phyloP scores from a whole-genome alignment of 768 basidiomycete genomes.

The Mycena kentingensis region DNA sequence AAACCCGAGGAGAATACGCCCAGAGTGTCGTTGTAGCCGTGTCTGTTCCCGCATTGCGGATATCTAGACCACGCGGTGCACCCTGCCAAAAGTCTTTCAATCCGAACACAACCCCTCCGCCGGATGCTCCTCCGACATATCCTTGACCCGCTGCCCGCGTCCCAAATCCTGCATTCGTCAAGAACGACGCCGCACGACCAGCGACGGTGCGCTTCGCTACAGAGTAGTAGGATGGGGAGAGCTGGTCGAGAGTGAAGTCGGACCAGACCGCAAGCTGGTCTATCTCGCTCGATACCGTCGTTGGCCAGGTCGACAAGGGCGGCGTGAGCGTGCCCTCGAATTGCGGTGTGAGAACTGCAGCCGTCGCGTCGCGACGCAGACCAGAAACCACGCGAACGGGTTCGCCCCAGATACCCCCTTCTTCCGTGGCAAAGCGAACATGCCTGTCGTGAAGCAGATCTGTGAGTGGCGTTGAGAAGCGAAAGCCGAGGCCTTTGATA shows the following conservation, averaged over 20 bases:
- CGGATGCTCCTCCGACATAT: constrained; percentile 38
- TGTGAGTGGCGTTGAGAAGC: constrained; percentile 36
- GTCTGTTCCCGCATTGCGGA: constrained; percentile 33
- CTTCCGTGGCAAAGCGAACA: constrained; percentile 35
- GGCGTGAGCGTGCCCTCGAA: constrained; percentile 38
- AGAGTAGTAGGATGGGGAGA: constrained; percentile 32
- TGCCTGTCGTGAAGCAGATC: constrained; percentile 40
- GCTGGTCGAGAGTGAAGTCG: constrained; percentile 40
- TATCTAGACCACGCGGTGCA: constrained; percentile 37
- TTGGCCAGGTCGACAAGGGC: constrained; percentile 38
- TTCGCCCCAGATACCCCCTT: constrained; percentile 41
- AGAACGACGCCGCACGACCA: constrained; percentile 31
- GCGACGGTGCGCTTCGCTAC: constrained; percentile 35
- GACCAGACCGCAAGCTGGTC: constrained; percentile 37
- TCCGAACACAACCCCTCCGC: constrained; percentile 38
- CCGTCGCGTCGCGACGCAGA: constrained; percentile 39
- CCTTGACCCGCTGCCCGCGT: constrained; percentile 38
- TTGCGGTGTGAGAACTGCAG: constrained; percentile 38
- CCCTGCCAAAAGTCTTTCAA: constrained; percentile 44
- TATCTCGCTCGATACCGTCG: constrained; percentile 34
- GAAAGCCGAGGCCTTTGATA: constrained; percentile 40
- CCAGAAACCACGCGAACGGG: constrained; percentile 39
- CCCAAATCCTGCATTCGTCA: constrained; percentile 36
- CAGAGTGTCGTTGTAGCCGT: constrained; percentile 36
- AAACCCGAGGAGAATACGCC: constrained; percentile 40